Evolutionary conservation across 345 rosid species (phyloP), one percentile per base, ranked within the genome.

Genomic region (Clarkia xantiana): DNA sequence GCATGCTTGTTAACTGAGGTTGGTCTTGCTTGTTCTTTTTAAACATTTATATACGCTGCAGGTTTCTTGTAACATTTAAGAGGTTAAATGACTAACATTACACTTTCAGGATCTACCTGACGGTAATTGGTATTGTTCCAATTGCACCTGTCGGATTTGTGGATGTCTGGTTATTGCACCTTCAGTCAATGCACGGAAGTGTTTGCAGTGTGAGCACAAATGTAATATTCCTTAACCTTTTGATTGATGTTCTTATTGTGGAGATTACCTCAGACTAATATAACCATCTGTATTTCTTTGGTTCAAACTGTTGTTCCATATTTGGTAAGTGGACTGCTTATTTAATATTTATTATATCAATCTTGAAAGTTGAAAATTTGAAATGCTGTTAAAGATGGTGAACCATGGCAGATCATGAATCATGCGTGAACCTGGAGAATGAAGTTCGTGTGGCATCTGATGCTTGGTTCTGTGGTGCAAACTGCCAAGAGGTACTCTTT

Each of bases 121-220:
- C 49, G 91, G 88, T 61, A 74, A 68, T 67, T 90, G 97, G 97
- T 90, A 85, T 74, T 90, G 97, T 70, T 62, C 82, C 52, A 82
- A 75, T 57, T 90, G 97, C 75, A 82, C 84, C 44, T 90, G 97
- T 71, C 61, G 72, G 77, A 63, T 70, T 52, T 85, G 97, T 56
- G 75, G 76, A 51, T 71, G 73, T 67, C 75, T 85, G 68, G 94
- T 79, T 62, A 58, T 53, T 63, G 58, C 70, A 29, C 55, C 60
- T 42, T 49, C 75, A 22, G 55, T 67, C 53, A 67, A 69, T 38
- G 77, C 73, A 41, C 60, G 72, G 51, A 82, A 80, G 69, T 90
- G 97, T 62, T 74, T 70, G 9, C 97, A 80, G 69, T 90, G 97
- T 46, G 91, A 79, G 60, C 82, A 79, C 60, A 90, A 81, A 73